Conservation (phyloP, 2,329 filamentous ascomycete genomes). For the Microdochium paspali region DNA sequence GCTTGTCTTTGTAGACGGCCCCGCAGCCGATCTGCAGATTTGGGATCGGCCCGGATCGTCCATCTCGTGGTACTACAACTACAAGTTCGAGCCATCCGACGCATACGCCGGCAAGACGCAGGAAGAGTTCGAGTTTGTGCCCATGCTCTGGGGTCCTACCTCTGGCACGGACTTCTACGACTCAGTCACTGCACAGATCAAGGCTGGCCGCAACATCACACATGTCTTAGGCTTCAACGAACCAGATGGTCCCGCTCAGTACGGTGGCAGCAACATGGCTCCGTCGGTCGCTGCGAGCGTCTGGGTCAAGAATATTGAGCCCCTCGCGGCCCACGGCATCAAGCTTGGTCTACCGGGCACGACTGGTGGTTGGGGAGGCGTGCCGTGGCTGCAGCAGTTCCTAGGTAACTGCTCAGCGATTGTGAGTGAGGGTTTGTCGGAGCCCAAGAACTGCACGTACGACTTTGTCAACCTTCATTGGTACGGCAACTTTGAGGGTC, state of each 20-base stretch:
- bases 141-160: slow-evolving; percentile 67
- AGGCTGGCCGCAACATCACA: slow-evolving; percentile 45
- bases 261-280: slow-evolving; percentile 54
- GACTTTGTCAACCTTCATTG: slow-evolving; percentile 58
- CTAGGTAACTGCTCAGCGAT: slow-evolving; percentile 53
- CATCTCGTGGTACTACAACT: slow-evolving; percentile 84
- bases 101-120: slow-evolving; percentile 38
- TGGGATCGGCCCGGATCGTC: slow-evolving; percentile 50
- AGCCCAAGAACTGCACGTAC: slow-evolving; percentile 44
- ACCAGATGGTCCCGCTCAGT: slow-evolving; percentile 48
- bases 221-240: slow-evolving; percentile 75
- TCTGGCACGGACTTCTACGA: slow-evolving; percentile 51
- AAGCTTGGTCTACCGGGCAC: slow-evolving; percentile 63
- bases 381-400: slow-evolving; percentile 60
- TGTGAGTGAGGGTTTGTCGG: slow-evolving; percentile 30
- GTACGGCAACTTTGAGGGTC: slow-evolving; percentile 60
- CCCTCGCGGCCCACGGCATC: slow-evolving; percentile 53
- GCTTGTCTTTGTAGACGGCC: slow-evolving; percentile 54
- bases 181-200: slow-evolving; percentile 45
- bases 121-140: slow-evolving; percentile 61
- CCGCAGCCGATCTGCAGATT: slow-evolving; percentile 45
- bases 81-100: slow-evolving; percentile 45
- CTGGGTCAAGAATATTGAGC: slow-evolving; percentile 65
- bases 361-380: slow-evolving; percentile 49
- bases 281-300: slow-evolving; percentile 52